A percentile compares a stretch with the other conserved stretches of the same genome.
These are phyloP conservation scores for Coemansia sp. DNA, from an alignment of 192 early-diverging fungal genomes.

Conservation along the genomic window DNA sequence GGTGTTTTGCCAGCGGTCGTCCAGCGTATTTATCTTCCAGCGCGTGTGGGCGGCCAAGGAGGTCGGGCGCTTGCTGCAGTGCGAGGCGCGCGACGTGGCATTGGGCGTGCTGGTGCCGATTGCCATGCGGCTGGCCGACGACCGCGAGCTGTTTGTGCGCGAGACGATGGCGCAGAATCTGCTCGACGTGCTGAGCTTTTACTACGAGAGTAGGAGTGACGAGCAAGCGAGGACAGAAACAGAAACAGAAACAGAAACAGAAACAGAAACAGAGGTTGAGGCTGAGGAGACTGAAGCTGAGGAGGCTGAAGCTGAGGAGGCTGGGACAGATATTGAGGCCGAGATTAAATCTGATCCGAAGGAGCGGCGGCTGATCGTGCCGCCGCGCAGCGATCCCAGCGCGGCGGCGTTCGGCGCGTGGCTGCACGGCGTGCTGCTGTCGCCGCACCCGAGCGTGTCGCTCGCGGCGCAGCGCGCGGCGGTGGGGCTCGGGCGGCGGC, in stretches of 20 bases:
- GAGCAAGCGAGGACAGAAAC: too few relatives aligned
- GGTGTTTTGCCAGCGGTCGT: constrained; percentile 43
- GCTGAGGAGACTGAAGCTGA: too few relatives aligned
- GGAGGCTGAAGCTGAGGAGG: not conserved
- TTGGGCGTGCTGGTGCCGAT: constrained; percentile 47
- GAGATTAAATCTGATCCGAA: not conserved
- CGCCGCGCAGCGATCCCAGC: not conserved
- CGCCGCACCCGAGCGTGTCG: constrained; percentile 46
- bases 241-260: too few relatives aligned
- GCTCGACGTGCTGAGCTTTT: constrained; percentile 39
- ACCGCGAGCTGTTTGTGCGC: constrained; percentile 54
- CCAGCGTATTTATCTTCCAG: constrained; percentile 52
- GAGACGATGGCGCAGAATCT: constrained; percentile 57
- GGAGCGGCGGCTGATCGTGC: constrained; percentile 7
- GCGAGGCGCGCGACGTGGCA: constrained; percentile 10
- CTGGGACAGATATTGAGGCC: not conserved
- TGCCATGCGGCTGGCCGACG: constrained; percentile 51
- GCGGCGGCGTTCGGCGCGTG: constrained; percentile 43
- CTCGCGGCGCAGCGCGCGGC: constrained; percentile 48
- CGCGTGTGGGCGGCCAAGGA: constrained; percentile 57
- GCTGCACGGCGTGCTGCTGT: constrained; percentile 54
- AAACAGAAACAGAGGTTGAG: too few relatives aligned
- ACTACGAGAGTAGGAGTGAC: constrained; percentile 29
- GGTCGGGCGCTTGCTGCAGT: constrained; percentile 24
- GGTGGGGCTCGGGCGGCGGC: constrained; percentile 34